Evolutionary conservation across 1,284 basidiomycete genomes (phyloP).

Genomic region (Testicularia cyperi): DNA sequence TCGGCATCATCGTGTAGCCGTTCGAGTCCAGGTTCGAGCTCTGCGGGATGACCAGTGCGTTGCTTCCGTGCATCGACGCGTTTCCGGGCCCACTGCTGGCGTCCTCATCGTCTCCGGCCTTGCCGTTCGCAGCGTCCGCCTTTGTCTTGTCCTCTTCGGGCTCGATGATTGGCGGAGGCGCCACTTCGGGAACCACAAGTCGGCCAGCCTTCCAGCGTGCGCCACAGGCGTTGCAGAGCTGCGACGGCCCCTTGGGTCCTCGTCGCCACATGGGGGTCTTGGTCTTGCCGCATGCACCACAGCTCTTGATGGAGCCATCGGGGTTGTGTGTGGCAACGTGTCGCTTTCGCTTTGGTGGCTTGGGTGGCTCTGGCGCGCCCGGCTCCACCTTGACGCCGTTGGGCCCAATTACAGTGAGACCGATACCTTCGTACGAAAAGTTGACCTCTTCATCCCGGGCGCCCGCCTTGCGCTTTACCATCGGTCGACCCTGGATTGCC

Average conservation of each 20-base stretch:
- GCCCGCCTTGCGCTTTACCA: conserved; percentile 52
- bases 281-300: conserved; percentile 54
- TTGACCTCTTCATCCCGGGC: conserved; percentile 25
- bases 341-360: conserved; percentile 52
- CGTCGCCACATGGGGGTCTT: conserved; percentile 59
- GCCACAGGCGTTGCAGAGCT: conserved; percentile 57
- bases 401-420: conserved; percentile 18
- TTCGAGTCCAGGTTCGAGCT: conserved; percentile 17
- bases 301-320: conserved; percentile 56
- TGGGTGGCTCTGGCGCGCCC: conserved; percentile 13
- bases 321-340: conserved; percentile 58
- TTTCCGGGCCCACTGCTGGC: conserved; percentile 12
- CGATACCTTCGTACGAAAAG: conserved; percentile 32
- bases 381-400: conserved; percentile 32
- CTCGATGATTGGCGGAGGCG: conserved; percentile 49
- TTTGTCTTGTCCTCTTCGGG: conserved; percentile 24
- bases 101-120: conserved; percentile 28
- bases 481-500: conserved; percentile 38
- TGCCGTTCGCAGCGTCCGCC: conserved; percentile 7
- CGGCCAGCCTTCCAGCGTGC: conserved; percentile 57
- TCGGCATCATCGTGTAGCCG: conserved; percentile 19
- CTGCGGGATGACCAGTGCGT: conserved; percentile 34
- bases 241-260: conserved; percentile 52
- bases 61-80: conserved; percentile 38
- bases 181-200: conserved; percentile 52